phyloP scores from a whole-genome alignment of 1,284 basidiomycete species.

The Austroboletus novae-zelandiae region DNA sequence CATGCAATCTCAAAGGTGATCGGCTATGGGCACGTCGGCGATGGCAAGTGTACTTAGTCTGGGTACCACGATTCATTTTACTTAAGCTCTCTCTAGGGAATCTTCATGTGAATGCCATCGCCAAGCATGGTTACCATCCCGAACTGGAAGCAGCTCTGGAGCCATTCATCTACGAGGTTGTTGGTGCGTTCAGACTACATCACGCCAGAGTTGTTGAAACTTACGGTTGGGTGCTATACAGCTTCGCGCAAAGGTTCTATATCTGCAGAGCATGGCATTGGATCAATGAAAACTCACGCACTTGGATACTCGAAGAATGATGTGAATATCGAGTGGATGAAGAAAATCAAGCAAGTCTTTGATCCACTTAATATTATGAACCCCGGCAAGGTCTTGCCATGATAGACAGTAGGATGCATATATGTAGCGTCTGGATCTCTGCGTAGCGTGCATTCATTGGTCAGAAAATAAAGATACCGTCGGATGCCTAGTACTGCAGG shows the following conservation, averaged over 20 bases:
- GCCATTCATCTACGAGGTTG: slow-evolving; percentile 94
- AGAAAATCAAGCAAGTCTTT: slow-evolving; percentile 85
- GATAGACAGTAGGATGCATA: neutral
- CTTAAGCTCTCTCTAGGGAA: slow-evolving; percentile 59
- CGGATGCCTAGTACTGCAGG: too few species aligned
- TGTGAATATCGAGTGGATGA: slow-evolving; percentile 86
- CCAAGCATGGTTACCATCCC: slow-evolving; percentile 70
- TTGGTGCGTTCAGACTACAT: slow-evolving; percentile 49
- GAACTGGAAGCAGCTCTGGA: slow-evolving; percentile 89
- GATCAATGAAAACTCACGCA: slow-evolving; percentile 92
- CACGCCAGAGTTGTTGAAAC: neutral
- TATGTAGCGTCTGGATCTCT: neutral
- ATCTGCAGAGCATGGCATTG: slow-evolving; percentile 96
- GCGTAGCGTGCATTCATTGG: neutral
- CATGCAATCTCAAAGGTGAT: slow-evolving; percentile 79
- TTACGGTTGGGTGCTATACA: slow-evolving; percentile 25
- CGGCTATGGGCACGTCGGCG: slow-evolving; percentile 96
- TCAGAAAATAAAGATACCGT: too few species aligned
- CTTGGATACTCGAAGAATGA: slow-evolving; percentile 86
- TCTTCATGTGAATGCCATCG: slow-evolving; percentile 93
- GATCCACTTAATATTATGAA: slow-evolving; percentile 93
- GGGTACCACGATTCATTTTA: slow-evolving; percentile 1
- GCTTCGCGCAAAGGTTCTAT: slow-evolving; percentile 82
- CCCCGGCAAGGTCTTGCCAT: slow-evolving; percentile 73
- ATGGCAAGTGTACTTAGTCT: slow-evolving; percentile 57